A percentile compares a stretch with the other conserved stretches of the same genome.
These are phyloP conservation scores for Ophiosphaerella narmari DNA, from an alignment of 2,329 filamentous ascomycete genomes.

Conservation along the genomic window DNA sequence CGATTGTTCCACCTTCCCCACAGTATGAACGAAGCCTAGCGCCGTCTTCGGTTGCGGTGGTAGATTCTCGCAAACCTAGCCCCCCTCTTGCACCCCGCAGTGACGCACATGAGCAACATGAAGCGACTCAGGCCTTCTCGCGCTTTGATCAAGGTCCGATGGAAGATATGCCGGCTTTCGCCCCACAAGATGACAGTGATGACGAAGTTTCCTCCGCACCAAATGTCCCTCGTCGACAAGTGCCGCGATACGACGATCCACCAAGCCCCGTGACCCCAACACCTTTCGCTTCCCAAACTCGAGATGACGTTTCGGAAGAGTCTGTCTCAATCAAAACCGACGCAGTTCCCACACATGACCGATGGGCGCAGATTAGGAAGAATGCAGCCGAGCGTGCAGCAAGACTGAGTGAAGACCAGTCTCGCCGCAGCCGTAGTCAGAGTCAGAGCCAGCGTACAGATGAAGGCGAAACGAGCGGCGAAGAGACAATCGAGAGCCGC, in stretches of 20 bases:
- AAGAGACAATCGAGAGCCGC: constrained; percentile 96
- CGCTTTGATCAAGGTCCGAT: constrained; percentile 89
- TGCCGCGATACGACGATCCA: constrained; percentile 16
- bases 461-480: constrained; percentile 88
- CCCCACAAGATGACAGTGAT: constrained; percentile 56
- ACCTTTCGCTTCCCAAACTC: constrained; percentile 17
- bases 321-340: constrained; percentile 48
- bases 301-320: constrained; percentile 48
- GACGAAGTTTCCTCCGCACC: constrained; percentile 31
- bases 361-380: constrained; percentile 95
- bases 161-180: constrained; percentile 82
- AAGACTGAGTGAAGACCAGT: constrained; percentile 68
- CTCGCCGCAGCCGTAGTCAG: constrained; percentile 59
- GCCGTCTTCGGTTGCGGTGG: constrained; percentile 22
- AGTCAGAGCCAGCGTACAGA: constrained; percentile 65
- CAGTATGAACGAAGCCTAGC: constrained; percentile 33
- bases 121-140: constrained; percentile 66
- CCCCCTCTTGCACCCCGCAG: constrained; percentile 62
- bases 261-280: constrained; percentile 21
- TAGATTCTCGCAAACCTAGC: constrained; percentile 47
- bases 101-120: constrained; percentile 62
- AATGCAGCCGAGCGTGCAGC: constrained; percentile 84
- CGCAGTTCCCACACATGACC: constrained; percentile 62
- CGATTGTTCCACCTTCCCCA: constrained; percentile 24
- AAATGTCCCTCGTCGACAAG: constrained; percentile 27